These are phyloP conservation scores for Suillus brevipes DNA, from an alignment of 768 basidiomycete genomes.

Conservation along the genomic window DNA sequence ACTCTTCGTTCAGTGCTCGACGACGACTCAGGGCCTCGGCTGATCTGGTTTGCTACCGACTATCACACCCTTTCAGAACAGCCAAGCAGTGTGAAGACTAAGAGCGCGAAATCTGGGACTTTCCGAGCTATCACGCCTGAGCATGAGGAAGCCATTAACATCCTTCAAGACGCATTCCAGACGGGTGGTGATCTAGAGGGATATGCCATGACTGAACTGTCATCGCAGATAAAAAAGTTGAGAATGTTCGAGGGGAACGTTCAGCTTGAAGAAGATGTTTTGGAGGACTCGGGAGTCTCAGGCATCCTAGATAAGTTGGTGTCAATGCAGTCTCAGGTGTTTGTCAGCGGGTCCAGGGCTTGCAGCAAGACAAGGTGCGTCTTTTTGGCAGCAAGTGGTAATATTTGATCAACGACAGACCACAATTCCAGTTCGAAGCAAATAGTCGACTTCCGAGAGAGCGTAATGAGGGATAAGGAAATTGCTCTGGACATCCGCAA, in stretches of 20 bases:
- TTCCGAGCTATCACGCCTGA: slow-evolving; percentile 43
- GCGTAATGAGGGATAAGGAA: slow-evolving; percentile 19
- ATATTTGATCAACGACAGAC: neutral
- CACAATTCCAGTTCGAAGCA: slow-evolving; percentile 55
- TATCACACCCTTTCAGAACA: slow-evolving; percentile 38
- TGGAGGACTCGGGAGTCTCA: slow-evolving; percentile 50
- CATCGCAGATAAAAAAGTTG: slow-evolving; percentile 31
- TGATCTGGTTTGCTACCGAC: slow-evolving; percentile 60
- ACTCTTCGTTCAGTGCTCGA: slow-evolving; percentile 38
- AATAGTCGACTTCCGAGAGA: slow-evolving; percentile 44
- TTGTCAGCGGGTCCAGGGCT: slow-evolving; percentile 48
- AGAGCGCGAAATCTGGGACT: slow-evolving; percentile 43
- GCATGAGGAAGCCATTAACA: slow-evolving; percentile 47
- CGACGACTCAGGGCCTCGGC: slow-evolving; percentile 28
- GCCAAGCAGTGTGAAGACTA: slow-evolving; percentile 11
- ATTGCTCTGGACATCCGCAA: slow-evolving; percentile 32
- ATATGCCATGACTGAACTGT: slow-evolving; percentile 46
- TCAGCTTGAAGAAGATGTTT: slow-evolving; percentile 27
- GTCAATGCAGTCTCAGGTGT: slow-evolving; percentile 46
- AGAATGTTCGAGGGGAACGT: slow-evolving; percentile 23
- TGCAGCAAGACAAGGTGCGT: slow-evolving; percentile 50
- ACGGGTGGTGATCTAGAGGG: slow-evolving; percentile 38
- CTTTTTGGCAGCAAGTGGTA: neutral
- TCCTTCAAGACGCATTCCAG: slow-evolving; percentile 45
- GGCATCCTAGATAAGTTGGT: slow-evolving; percentile 61